Evolutionary conservation across 1,284 basidiomycete genomes (phyloP).

Genomic region (Boletus austroedulis): DNA sequence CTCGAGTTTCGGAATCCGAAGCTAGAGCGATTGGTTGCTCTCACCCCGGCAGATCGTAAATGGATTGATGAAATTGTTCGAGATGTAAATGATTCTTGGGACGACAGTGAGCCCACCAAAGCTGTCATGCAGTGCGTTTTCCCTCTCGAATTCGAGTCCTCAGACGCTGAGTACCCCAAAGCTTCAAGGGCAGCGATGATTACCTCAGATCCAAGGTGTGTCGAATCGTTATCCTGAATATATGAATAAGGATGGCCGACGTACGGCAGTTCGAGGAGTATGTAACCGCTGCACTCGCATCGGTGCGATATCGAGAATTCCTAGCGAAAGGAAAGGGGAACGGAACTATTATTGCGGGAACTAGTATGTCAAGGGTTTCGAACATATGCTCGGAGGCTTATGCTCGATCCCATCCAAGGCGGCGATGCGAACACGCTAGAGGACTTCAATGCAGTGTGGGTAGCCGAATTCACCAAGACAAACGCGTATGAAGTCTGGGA

Average conservation of each 20-base stretch:
- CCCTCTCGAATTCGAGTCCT: neutral
- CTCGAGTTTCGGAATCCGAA: constrained; percentile 85
- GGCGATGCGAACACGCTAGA: constrained; percentile 50
- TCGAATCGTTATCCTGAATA: constrained; percentile 16
- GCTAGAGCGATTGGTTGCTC: constrained; percentile 71
- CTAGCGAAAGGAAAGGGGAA: constrained; percentile 58
- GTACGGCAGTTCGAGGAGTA: constrained; percentile 76
- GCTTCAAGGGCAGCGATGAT: constrained; percentile 91
- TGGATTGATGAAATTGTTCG: constrained; percentile 87
- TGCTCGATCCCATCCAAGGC: constrained; percentile 31
- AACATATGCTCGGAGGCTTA: neutral
- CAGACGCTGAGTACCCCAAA: constrained; percentile 27
- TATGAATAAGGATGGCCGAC: neutral
- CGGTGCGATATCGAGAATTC: constrained; percentile 87
- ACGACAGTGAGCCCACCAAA: constrained; percentile 56
- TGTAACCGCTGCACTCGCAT: constrained; percentile 73
- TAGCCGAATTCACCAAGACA: constrained; percentile 80
- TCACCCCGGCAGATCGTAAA: constrained; percentile 92
- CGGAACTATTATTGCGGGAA: constrained; percentile 63
- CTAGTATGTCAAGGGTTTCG: constrained; percentile 40
- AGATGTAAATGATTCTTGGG: constrained; percentile 82
- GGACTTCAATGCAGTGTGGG: constrained; percentile 83
- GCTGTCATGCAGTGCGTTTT: constrained; percentile 62
- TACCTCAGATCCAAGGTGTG: constrained; percentile 80
- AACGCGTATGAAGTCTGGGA: constrained; percentile 88